Conservation (phyloP, 805 yeast species). For the Metschnikowia kofuensis region DNA sequence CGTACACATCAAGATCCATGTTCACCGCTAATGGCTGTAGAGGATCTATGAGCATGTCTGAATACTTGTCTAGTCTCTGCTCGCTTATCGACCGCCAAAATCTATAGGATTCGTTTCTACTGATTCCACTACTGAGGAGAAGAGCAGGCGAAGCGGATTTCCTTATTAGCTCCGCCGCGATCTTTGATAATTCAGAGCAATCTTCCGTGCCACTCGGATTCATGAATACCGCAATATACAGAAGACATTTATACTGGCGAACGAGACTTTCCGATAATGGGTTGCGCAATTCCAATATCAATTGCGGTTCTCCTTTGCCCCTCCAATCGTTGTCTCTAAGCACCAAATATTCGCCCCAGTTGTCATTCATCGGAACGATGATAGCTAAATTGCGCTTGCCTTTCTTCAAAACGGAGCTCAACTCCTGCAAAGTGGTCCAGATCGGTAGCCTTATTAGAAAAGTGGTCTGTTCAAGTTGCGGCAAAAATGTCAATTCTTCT, state of each 20-base stretch:
- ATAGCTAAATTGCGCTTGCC: background rate
- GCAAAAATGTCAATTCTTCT: background rate
- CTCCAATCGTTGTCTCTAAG: background rate
- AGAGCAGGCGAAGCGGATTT: constrained; percentile 3
- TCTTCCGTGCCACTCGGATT: background rate
- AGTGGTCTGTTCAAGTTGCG: background rate
- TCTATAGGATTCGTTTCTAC: background rate
- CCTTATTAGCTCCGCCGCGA: background rate
- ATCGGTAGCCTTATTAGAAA: background rate
- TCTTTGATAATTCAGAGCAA: background rate
- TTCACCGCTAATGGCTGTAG: constrained; percentile 66
- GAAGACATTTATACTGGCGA: constrained; percentile 12
- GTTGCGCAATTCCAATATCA: constrained; percentile 3
- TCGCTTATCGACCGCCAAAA: constrained; percentile 4
- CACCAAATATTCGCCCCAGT: background rate
- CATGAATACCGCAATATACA: constrained; percentile 7
- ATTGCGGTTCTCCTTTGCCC: background rate
- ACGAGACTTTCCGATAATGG: background rate
- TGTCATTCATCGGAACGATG: constrained; percentile 5
- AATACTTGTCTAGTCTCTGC: background rate
- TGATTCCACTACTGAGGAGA: background rate
- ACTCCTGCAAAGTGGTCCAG: background rate
- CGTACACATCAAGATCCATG: constrained; percentile 59
- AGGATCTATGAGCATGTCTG: constrained; percentile 44
- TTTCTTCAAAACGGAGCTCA: background rate